Evolutionary conservation across 2,329 filamentous ascomycete species (phyloP), one percentile per base, ranked within the genome.

Genomic region (Chrysosphaeria jannelii): DNA sequence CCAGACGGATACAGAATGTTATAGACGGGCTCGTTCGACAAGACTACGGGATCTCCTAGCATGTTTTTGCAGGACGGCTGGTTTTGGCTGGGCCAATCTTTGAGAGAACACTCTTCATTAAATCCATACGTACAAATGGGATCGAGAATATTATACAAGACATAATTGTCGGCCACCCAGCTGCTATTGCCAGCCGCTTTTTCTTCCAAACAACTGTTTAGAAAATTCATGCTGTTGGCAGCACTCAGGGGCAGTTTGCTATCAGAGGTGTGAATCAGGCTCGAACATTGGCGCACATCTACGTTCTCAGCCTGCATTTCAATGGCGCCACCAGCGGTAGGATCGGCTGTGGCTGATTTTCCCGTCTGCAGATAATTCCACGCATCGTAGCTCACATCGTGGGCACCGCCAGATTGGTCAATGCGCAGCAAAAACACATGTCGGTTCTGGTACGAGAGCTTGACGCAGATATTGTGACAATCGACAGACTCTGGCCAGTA

Each of bases 341-440:
- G 53, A 21, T 46, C 38, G 9, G 46, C 36, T 2, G 41, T 42
- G 4, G 57, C 57, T 3, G 44, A 43, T 24, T 48, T 27, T 26
- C 52, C 52, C 0, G 48, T 53, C 23, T 41, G 34, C n/a, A 36
- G 50, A 33, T 51, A 51, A 43, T 59, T 59, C 53, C 54, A 62
- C 22, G 57, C 56, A 29, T 62, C 57, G 43, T 61, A 62, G 27
- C 45, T 51, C 40, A 61, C 51, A 37, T 63, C 57, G 39, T 55
- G 40, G 19, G 57, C 57, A 24, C 54, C 56, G 21, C 42, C 47
- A 1, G 55, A 61, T 23, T 44, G 40, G 45, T 62, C 57, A 28
- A 63, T 42, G 34, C 48, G 47, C 28, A 62, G 47, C 24, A 74
- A 53, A 33, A 57, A 48, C 27, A 66, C 36, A 23, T 41, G 43